These are phyloP conservation scores for Saccharomyces paradoxus DNA, from an alignment of 805 yeast genomes.

Conservation along the genomic window DNA sequence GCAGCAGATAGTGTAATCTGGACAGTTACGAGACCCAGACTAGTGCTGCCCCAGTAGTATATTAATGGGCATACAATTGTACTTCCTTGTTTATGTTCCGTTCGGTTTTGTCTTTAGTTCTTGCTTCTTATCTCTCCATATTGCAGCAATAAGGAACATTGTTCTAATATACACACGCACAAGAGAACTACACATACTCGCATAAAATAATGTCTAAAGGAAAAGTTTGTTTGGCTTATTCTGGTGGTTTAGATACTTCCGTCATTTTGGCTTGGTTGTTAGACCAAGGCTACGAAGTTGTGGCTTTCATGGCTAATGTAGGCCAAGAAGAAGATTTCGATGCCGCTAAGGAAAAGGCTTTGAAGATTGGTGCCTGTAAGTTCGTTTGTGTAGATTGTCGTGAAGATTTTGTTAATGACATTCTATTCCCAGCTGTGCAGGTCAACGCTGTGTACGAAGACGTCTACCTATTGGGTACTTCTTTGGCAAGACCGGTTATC, in stretches of 20 bases:
- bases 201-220: constrained; percentile 74
- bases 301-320: constrained; percentile 96
- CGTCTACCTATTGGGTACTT: constrained; percentile 92
- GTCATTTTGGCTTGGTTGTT: constrained; percentile 96
- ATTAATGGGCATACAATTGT: neutral
- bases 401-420: constrained; percentile 87
- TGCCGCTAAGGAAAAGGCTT: constrained; percentile 92
- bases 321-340: constrained; percentile 99
- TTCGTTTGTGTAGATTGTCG: constrained; percentile 91
- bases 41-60: neutral
- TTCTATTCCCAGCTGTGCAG: constrained; percentile 92
- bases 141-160: neutral
- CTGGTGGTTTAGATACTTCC: constrained; percentile 98
- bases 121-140: neutral
- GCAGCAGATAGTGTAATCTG: neutral
- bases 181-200: neutral
- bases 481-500: constrained; percentile 97
- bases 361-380: constrained; percentile 94
- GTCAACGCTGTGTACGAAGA: constrained; percentile 96
- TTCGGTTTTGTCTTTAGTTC: neutral
- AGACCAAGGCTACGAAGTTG: constrained; percentile 96
- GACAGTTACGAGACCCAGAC: neutral
- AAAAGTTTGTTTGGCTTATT: constrained; percentile 97
- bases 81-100: neutral
- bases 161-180: neutral